Evolutionary conservation across 2,329 filamentous ascomycete genomes (phyloP).

Genomic region (Ceratocystis papillata): DNA sequence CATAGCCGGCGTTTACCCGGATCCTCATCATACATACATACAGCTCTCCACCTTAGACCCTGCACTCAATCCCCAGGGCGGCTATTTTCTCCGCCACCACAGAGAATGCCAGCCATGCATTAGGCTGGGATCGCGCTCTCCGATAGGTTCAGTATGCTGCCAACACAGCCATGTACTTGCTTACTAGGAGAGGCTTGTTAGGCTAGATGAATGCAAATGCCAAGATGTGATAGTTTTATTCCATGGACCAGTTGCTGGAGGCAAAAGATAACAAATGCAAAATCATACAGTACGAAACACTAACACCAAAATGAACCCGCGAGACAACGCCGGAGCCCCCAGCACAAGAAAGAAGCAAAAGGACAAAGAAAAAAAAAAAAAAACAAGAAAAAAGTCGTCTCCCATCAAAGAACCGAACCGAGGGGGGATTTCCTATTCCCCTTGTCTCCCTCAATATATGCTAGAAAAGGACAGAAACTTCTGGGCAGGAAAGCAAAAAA

Average conservation of each 20-base stretch:
- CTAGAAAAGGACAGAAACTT: slow-evolving; percentile 9
- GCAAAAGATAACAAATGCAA: neutral
- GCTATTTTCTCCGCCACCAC: neutral
- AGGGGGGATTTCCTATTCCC: neutral
- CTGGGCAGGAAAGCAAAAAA: neutral
- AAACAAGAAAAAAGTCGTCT: neutral
- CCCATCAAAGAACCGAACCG: neutral
- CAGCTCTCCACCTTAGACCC: neutral
- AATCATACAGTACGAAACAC: slow-evolving; percentile 3
- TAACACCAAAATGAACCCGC: slow-evolving; percentile 10
- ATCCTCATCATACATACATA: neutral
- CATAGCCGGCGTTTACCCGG: neutral
- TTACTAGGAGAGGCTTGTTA: neutral
- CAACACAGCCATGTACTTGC: neutral
- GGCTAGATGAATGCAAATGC: slow-evolving; percentile 1
- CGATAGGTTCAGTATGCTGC: neutral
- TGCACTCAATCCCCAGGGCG: slow-evolving; percentile 5
- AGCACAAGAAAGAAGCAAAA: neutral
- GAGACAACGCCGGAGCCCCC: neutral
- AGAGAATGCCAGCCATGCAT: neutral
- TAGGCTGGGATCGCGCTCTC: neutral
- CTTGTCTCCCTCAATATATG: neutral
- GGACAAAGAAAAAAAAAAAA: neutral
- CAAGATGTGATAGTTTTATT: neutral
- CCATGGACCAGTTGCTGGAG: neutral